Percentiles rank a stretch among this genome's conserved stretches.
phyloP scores from a whole-genome alignment of 2,329 filamentous ascomycete species.

The Chalaropsis thielavioides region DNA sequence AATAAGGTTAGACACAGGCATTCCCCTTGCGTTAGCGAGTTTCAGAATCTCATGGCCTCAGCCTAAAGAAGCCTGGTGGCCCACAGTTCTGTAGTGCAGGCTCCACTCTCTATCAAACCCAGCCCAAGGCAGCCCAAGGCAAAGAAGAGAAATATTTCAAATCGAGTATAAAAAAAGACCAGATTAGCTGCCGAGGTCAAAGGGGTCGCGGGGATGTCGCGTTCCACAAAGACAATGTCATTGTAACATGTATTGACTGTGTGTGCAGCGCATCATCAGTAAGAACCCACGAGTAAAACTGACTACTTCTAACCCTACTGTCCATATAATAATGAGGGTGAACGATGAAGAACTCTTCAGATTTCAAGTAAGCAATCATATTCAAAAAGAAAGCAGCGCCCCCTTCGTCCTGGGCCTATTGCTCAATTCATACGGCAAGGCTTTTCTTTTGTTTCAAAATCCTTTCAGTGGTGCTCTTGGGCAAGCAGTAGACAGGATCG shows the following conservation, averaged over 20 bases:
- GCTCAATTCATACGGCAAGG: background rate
- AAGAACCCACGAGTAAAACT: too few species aligned
- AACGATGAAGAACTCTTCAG: too few species aligned
- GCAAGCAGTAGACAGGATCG: slow-evolving; percentile 79
- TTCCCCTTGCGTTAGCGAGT: background rate
- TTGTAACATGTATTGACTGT: background rate
- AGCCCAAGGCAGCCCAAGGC: background rate
- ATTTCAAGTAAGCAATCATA: too few species aligned
- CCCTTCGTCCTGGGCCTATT: too few species aligned
- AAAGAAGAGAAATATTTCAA: background rate
- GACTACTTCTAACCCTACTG: too few species aligned
- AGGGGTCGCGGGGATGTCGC: too few species aligned
- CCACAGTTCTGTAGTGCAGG: background rate
- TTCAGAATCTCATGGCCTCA: background rate
- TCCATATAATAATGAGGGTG: too few species aligned
- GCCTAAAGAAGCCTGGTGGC: background rate
- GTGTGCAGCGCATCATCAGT: background rate
- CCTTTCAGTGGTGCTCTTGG: slow-evolving; percentile 48
- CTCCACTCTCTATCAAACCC: background rate
- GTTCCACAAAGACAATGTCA: background rate
- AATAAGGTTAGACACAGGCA: slow-evolving; percentile 3
- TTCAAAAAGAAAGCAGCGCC: too few species aligned
- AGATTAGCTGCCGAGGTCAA: too few species aligned
- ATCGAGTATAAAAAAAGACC: too few species aligned
- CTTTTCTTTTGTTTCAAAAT: slow-evolving; percentile 23